Evolutionary conservation across 495 filamentous ascomycete genomes (phyloP).

Genomic region (Trichoderma asperelloides): DNA sequence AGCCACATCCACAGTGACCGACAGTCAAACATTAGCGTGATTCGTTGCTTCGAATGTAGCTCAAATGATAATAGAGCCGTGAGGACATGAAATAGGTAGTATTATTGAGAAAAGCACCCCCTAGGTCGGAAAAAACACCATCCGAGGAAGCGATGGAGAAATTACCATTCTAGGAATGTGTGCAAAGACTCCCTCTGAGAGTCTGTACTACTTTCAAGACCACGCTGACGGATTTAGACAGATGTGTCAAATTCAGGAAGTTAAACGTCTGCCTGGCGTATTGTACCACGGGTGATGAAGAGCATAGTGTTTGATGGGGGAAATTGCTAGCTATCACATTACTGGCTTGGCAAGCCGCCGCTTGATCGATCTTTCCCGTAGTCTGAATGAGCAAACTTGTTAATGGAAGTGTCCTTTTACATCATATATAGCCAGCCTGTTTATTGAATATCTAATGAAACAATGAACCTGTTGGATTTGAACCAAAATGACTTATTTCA

Average conservation of each 20-base stretch:
- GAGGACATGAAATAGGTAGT: not conserved
- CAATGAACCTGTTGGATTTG: too few relatives aligned
- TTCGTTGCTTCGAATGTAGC: not conserved
- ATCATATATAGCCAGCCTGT: too few relatives aligned
- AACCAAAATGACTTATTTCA: not conserved
- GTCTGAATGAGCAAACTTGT: too few relatives aligned
- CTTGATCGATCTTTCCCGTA: too few relatives aligned
- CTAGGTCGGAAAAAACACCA: not conserved
- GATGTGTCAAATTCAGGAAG: not conserved
- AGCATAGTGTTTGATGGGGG: not conserved
- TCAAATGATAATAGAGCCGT: not conserved
- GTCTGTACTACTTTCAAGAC: not conserved
- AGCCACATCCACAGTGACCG: not conserved
- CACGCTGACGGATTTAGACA: not conserved
- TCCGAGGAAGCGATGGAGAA: not conserved
- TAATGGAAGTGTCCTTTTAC: too few relatives aligned
- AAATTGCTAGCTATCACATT: not conserved
- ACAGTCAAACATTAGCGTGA: not conserved
- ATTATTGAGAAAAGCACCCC: not conserved
- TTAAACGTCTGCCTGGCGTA: not conserved
- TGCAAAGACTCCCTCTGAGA: not conserved
- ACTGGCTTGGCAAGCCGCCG: not conserved
- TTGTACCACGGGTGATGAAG: not conserved
- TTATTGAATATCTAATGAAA: too few relatives aligned
- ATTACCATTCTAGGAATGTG: not conserved